Evolutionary conservation across 2,329 filamentous ascomycete genomes (phyloP).

Genomic region (Epichloe amarillans): DNA sequence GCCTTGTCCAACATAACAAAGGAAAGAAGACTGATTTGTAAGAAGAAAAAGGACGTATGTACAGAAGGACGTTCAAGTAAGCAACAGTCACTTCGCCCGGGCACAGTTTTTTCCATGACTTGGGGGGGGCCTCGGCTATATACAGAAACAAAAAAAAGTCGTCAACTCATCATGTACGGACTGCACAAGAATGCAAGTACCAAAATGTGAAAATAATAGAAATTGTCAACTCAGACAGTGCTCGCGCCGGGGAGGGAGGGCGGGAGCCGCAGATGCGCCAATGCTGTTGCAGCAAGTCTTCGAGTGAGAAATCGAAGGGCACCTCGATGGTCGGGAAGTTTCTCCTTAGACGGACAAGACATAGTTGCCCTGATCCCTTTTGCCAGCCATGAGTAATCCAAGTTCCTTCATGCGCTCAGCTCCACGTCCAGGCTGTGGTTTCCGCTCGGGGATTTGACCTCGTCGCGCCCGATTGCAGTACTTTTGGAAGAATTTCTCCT

Average conservation of each 20-base stretch:
- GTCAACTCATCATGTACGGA: constrained; percentile 4
- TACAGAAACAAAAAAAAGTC: neutral
- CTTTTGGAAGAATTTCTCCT: constrained; percentile 84
- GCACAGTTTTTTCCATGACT: no score
- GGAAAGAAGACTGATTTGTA: constrained; percentile 1
- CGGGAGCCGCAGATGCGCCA: neutral
- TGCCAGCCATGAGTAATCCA: constrained; percentile 77
- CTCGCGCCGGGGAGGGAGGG: neutral
- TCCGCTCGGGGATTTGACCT: constrained; percentile 46
- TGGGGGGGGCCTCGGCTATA: neutral
- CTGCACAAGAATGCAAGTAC: neutral
- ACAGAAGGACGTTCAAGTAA: constrained; percentile 1
- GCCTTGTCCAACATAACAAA: constrained; percentile 3
- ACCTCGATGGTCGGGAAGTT: neutral
- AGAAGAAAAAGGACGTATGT: constrained; percentile 6
- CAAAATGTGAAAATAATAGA: neutral
- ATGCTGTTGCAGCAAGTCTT: neutral
- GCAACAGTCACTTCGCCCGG: neutral
- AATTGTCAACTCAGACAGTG: neutral
- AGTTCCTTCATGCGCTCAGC: constrained; percentile 77
- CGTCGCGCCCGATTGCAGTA: constrained; percentile 75
- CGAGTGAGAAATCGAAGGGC: neutral
- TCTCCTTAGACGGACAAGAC: constrained; percentile 54
- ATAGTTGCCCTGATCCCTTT: constrained; percentile 59
- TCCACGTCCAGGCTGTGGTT: constrained; percentile 69